A percentile compares a stretch with the other conserved stretches of the same genome.
Conservation (phyloP, 192 early-diverging fungal species). For the Chytriomyces confervae region DNA sequence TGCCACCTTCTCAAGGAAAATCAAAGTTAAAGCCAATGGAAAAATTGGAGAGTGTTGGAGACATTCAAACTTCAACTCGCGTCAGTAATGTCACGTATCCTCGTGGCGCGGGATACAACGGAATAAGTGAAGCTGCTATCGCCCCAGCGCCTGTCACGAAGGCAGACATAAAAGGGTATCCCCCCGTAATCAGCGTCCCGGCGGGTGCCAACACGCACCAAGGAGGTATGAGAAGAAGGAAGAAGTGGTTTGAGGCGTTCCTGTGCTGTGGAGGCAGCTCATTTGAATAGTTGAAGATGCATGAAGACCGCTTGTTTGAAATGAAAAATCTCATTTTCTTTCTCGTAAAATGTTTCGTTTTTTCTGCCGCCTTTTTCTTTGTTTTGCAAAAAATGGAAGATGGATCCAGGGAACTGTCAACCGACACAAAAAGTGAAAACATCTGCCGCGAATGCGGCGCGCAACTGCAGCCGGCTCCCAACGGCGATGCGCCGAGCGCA, state of each 20-base stretch:
- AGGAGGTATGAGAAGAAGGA: constrained; percentile 18
- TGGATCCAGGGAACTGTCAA: neutral
- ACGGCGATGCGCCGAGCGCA: no score
- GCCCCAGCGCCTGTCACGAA: neutral
- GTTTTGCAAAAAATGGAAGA: neutral
- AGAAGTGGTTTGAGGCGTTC: constrained; percentile 17
- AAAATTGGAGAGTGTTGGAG: neutral
- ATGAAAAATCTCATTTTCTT: neutral
- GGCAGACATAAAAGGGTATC: neutral
- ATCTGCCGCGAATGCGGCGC: no score
- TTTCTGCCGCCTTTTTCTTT: neutral
- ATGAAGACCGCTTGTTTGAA: neutral
- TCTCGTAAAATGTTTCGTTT: no score
- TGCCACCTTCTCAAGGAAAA: neutral
- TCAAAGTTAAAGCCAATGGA: neutral
- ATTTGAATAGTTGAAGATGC: no score
- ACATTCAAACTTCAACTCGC: neutral
- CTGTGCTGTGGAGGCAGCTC: neutral
- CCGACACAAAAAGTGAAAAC: neutral
- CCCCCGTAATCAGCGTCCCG: neutral
- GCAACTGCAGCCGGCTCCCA: no score
- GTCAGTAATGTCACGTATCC: neutral
- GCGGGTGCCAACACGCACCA: neutral
- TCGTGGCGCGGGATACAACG: neutral
- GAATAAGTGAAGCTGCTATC: neutral